Conservation (phyloP, 2,329 filamentous ascomycete species). For the Gnomoniopsis smithogilvyi region DNA sequence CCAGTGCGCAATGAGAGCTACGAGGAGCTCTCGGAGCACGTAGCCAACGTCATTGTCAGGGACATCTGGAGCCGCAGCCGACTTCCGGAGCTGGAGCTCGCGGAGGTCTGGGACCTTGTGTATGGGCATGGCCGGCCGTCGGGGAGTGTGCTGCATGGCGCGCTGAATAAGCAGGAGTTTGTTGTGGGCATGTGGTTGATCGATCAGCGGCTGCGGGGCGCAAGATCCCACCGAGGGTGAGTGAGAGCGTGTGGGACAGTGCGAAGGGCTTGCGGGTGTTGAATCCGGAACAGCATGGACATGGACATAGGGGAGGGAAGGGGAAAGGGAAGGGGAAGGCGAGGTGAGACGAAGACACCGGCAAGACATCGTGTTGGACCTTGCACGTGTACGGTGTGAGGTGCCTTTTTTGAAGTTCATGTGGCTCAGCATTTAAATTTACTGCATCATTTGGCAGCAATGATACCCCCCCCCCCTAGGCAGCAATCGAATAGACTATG, state of each 20-base stretch:
- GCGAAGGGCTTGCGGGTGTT: constrained; percentile 46
- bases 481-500: neutral
- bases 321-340: constrained; percentile 17
- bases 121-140: constrained; percentile 50
- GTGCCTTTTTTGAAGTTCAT: neutral
- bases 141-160: constrained; percentile 18
- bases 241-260: constrained; percentile 74
- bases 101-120: constrained; percentile 75
- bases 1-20: constrained; percentile 9
- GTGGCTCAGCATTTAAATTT: neutral
- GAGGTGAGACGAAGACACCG: neutral
- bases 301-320: constrained; percentile 18
- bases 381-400: neutral
- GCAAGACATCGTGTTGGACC: neutral
- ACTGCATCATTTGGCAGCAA: neutral
- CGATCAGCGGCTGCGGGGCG: constrained; percentile 74
- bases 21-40: constrained; percentile 42
- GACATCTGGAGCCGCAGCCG: constrained; percentile 75
- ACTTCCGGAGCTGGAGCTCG: constrained; percentile 64
- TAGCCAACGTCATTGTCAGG: constrained; percentile 65
- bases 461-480: neutral
- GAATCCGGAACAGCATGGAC: constrained; percentile 20
- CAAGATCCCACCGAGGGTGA: constrained; percentile 70
- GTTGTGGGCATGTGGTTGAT: constrained; percentile 82
- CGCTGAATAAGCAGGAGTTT: constrained; percentile 67